Conservation (phyloP, 495 filamentous ascomycete species). For the Chaetomidium leptoderma region DNA sequence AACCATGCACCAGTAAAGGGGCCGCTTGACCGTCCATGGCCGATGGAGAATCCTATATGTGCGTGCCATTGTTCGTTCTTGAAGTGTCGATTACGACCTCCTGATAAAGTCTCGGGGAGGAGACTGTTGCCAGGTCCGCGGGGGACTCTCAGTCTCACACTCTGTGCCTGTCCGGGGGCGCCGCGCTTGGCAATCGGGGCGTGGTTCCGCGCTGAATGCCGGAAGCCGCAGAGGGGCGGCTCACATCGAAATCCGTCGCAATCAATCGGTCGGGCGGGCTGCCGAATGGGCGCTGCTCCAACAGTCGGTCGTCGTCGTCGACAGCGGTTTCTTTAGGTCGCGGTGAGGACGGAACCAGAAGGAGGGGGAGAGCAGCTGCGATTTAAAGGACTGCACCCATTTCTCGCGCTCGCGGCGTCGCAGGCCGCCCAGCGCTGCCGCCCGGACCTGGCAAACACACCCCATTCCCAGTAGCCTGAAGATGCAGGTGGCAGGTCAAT, state of each 20-base stretch:
- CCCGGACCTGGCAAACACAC: slow-evolving; percentile 17
- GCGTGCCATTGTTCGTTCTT: slow-evolving; percentile 24
- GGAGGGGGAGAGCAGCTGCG: slow-evolving; percentile 14
- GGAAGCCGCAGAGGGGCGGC: slow-evolving; percentile 1
- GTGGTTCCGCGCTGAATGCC: neutral
- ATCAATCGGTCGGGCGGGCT: neutral
- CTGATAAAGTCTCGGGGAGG: neutral
- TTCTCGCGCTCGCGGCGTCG: slow-evolving; percentile 5
- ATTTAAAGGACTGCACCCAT: slow-evolving; percentile 6
- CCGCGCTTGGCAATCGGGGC: slow-evolving; percentile 5
- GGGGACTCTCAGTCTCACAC: neutral
- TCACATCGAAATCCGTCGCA: slow-evolving; percentile 4
- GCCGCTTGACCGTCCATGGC: slow-evolving; percentile 61
- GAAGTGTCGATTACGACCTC: neutral
- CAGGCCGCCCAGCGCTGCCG: slow-evolving; percentile 19
- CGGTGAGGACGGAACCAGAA: neutral
- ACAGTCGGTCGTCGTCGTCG: neutral
- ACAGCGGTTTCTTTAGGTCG: neutral
- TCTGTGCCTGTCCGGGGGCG: neutral
- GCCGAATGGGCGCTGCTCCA: neutral
- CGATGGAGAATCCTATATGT: slow-evolving; percentile 43
- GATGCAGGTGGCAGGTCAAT: slow-evolving; percentile 30
- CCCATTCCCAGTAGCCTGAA: slow-evolving; percentile 27
- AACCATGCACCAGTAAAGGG: slow-evolving; percentile 62
- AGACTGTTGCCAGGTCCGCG: too few species aligned